phyloP scores from a whole-genome alignment of 495 filamentous ascomycete species.

The Aspergillus baeticus region DNA sequence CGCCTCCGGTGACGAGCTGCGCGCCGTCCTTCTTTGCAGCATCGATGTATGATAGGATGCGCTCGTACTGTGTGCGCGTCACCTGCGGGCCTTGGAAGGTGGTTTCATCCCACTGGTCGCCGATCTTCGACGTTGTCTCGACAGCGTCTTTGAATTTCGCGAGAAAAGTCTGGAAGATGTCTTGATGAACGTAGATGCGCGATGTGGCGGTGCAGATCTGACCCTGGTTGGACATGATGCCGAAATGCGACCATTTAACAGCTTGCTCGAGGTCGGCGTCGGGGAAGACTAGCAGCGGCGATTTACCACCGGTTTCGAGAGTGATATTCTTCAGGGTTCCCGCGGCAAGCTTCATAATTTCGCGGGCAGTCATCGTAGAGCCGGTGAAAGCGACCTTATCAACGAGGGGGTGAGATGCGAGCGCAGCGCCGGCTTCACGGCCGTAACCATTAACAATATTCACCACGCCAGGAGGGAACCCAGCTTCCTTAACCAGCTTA shows the following conservation, averaged over 20 bases:
- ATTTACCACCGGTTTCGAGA: constrained; percentile 89
- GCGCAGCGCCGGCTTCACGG: constrained; percentile 70
- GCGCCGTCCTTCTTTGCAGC: constrained; percentile 80
- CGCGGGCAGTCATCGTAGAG: constrained; percentile 72
- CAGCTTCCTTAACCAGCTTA: constrained; percentile 76
- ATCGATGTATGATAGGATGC: constrained; percentile 75
- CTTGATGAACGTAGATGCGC: constrained; percentile 78
- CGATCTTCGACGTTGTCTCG: constrained; percentile 67
- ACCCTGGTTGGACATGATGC: constrained; percentile 75
- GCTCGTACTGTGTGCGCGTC: constrained; percentile 79
- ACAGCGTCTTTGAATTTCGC: constrained; percentile 68
- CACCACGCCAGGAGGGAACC: constrained; percentile 90
- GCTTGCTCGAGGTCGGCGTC: constrained; percentile 87
- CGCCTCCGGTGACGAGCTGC: constrained; percentile 69
- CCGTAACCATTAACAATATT: constrained; percentile 88
- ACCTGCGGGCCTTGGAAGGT: constrained; percentile 89
- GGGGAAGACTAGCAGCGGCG: constrained; percentile 78
- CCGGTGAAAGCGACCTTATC: constrained; percentile 95
- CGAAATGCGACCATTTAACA: constrained; percentile 79
- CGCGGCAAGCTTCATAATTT: constrained; percentile 88
- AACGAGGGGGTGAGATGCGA: constrained; percentile 70
- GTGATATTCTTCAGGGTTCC: constrained; percentile 89
- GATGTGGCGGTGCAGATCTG: constrained; percentile 92
- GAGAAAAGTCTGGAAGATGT: constrained; percentile 73
- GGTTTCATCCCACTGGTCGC: constrained; percentile 76